Evolutionary conservation across 305 asterid genomes (phyloP).

Genomic region (Withania somnifera): DNA sequence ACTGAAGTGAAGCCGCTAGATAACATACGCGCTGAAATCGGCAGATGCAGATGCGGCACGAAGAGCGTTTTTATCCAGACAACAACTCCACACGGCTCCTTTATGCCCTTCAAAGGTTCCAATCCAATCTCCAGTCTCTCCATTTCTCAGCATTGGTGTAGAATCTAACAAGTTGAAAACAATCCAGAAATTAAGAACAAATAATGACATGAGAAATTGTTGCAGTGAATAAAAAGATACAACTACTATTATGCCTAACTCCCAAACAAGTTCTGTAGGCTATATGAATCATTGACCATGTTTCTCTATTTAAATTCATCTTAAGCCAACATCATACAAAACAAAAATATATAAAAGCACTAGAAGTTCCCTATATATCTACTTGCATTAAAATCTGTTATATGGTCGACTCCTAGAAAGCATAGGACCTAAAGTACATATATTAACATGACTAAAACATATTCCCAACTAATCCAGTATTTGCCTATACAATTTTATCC

Average conservation of each 20-base stretch:
- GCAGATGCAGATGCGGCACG: constrained; percentile 97
- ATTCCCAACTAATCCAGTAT: not conserved
- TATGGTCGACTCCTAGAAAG: not conserved
- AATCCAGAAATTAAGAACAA: not conserved
- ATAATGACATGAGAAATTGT: not conserved
- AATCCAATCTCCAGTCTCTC: constrained; percentile 98
- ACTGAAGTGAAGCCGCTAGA: not conserved
- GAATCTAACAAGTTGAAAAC: constrained; percentile 37
- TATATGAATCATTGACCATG: not conserved
- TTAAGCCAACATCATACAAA: not conserved
- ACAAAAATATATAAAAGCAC: not conserved
- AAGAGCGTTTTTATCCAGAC: constrained; percentile 77
- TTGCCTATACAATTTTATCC: not conserved
- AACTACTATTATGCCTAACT: not conserved
- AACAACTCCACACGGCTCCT: constrained; percentile 97
- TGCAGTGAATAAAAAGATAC: not conserved
- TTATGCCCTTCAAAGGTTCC: constrained; percentile 98
- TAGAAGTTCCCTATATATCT: not conserved
- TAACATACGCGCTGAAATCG: constrained; percentile 90
- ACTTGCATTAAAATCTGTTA: not conserved
- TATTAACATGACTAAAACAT: not conserved
- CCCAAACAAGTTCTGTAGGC: not conserved
- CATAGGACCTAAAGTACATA: not conserved
- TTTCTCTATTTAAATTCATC: not conserved
- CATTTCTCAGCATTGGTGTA: constrained; percentile 89